Percentiles rank a stretch among this genome's conserved stretches.
These are phyloP conservation scores for Rhazya stricta DNA, from an alignment of 257 asterid species.

Conservation along the genomic window DNA sequence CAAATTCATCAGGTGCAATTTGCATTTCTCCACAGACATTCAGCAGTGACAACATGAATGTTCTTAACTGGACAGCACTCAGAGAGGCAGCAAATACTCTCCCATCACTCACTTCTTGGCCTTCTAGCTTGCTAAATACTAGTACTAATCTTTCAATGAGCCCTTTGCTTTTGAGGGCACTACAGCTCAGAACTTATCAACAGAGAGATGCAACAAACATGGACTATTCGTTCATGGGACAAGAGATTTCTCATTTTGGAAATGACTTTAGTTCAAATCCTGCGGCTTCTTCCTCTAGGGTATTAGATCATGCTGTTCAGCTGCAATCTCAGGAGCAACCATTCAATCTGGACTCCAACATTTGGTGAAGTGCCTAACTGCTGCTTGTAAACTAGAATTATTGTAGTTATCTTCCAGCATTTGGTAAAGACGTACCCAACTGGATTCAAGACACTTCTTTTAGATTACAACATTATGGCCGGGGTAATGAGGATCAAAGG, in stretches of 20 bases:
- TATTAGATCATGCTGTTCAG: constrained; percentile 30
- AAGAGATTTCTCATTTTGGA: constrained; percentile 25
- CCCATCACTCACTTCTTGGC: constrained; percentile 50
- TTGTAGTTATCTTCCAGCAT: neutral
- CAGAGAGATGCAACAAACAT: constrained; percentile 6
- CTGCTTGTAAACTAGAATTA: constrained; percentile 16
- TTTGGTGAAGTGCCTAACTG: constrained; percentile 37
- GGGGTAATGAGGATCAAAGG: neutral
- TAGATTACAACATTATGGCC: neutral
- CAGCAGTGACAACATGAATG: constrained; percentile 15
- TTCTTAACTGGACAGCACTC: constrained; percentile 34
- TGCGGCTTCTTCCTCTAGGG: constrained; percentile 40
- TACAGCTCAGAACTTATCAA: constrained; percentile 47
- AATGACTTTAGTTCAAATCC: constrained; percentile 27
- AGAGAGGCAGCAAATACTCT: constrained; percentile 29
- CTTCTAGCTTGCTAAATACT: constrained; percentile 26
- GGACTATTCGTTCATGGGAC: constrained; percentile 31
- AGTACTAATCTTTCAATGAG: constrained; percentile 45
- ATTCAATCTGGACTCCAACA: constrained; percentile 53
- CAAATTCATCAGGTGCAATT: constrained; percentile 17
- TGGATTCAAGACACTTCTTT: neutral
- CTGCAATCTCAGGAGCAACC: constrained; percentile 45
- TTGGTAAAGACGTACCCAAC: neutral
- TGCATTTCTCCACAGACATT: constrained; percentile 27
- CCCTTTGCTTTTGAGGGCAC: constrained; percentile 60